Base-by-base conservation (phyloP, 2,329 filamentous ascomycete genomes). In the Apiospora arundinis region DNA sequence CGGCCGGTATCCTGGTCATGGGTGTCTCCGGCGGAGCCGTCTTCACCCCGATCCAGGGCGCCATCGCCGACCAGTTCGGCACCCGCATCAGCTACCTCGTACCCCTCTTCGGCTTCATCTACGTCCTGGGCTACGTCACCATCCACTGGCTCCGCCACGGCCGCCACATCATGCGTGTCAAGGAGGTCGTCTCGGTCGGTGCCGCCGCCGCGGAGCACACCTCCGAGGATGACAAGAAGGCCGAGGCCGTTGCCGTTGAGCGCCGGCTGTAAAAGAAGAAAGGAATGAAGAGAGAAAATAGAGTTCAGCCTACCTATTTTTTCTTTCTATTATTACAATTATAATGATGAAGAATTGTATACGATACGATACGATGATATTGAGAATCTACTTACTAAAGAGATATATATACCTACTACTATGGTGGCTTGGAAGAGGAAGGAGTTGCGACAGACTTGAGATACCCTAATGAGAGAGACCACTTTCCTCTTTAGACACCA, bases 1-100 rank as follows among this genome's bases (percentile, higher is more conserved):
- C 69, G 16, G 69, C 71, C 3, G 71, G 71, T 37, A 71, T 72
- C 67, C 56, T 72, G 18, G 71, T 72, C n/a, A 71, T 71, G 69
- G 71, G 71, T 42, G 71, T 72, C 5, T 45, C 25, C 8, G 71
- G 71, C 1, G 71, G 71, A 6, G 71, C 71, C 21, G 69, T 72
- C 56, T 56, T 72, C 52, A 69, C 71, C 2, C 71, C 71, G 1
- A 71, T 72, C 48, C 71, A 71, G 67, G 69, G 69, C 23, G 69
- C 66, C 52, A 78, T 84, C 63, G 83, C 82, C 52, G 82, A 83
- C 72, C 74, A 80, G 7, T 80, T 76, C 60, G 77, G 74, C 70
- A 85, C 82, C 37, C 75, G 82, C 6, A 82, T 83, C 76, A 84
- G 82, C 18, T 85, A 84, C 76, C 70, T 85, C 32, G 83, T 85